phyloP scores from a whole-genome alignment of 2,329 filamentous ascomycete species.

The Fonsecaea erecta region DNA sequence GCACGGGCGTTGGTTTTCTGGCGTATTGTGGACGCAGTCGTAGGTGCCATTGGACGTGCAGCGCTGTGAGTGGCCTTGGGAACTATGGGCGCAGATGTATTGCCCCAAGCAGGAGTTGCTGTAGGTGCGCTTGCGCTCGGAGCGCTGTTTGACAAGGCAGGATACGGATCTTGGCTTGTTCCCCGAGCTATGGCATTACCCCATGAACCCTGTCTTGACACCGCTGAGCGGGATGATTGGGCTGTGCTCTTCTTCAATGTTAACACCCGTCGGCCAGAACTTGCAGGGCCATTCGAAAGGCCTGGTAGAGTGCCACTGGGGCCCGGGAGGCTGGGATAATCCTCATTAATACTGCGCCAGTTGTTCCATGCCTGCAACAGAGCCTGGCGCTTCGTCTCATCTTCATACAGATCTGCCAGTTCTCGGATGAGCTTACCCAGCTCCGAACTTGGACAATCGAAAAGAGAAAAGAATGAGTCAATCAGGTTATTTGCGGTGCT shows the following conservation, averaged over 20 bases:
- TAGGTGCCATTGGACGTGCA: constrained; percentile 19
- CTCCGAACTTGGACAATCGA: constrained; percentile 78
- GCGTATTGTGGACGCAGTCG: constrained; percentile 24
- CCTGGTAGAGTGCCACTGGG: constrained; percentile 69
- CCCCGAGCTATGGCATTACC: constrained; percentile 50
- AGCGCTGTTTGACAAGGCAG: constrained; percentile 45
- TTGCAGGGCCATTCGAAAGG: constrained; percentile 48
- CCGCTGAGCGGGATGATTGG: constrained; percentile 66
- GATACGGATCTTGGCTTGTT: constrained; percentile 52
- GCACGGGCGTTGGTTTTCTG: constrained; percentile 15
- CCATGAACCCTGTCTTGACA: constrained; percentile 63
- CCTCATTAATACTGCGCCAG: constrained; percentile 94
- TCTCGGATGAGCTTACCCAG: constrained; percentile 90
- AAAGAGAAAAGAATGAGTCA: constrained; percentile 84
- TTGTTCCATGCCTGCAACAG: constrained; percentile 88
- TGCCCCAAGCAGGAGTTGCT: constrained; percentile 23
- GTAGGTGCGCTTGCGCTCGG: constrained; percentile 34
- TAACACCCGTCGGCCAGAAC: constrained; percentile 65
- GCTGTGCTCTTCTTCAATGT: constrained; percentile 71
- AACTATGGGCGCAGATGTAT: constrained; percentile 34
- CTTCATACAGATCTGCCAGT: constrained; percentile 89
- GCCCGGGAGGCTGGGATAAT: constrained; percentile 86
- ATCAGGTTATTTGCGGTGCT: constrained; percentile 77
- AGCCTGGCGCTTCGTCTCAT: constrained; percentile 71
- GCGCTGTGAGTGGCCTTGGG: constrained; percentile 37